A percentile compares a stretch with the other conserved stretches of the same genome.
Conservation (phyloP, 164 flowering plant genomes). For the Umbellularia californica region DNA sequence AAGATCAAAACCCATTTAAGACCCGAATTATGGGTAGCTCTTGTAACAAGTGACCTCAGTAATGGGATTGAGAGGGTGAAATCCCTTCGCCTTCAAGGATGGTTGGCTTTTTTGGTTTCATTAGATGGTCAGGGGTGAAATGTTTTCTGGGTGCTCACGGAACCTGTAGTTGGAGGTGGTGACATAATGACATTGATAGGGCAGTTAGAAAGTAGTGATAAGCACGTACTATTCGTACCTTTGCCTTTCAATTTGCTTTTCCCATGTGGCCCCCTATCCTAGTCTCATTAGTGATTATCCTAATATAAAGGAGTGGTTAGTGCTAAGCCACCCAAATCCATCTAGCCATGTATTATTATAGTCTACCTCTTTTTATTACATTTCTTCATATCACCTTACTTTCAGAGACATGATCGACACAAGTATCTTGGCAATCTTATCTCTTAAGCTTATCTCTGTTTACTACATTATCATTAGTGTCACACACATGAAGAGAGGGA, state of each 20-base stretch:
- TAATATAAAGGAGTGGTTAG: slow-evolving; percentile 4
- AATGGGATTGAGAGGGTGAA: too few species aligned
- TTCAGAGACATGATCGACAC: background rate
- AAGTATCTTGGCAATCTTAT: background rate
- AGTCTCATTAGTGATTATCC: background rate
- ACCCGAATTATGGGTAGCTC: too few species aligned
- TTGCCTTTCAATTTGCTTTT: slow-evolving; percentile 2
- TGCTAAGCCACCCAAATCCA: slow-evolving; percentile 18
- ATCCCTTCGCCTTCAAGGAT: background rate
- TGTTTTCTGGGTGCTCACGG: too few species aligned
- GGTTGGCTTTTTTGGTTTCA: background rate
- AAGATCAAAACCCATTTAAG: too few species aligned
- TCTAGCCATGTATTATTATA: slow-evolving; percentile 2
- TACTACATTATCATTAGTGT: background rate
- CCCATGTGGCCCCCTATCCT: slow-evolving; percentile 7
- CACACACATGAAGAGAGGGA: background rate
- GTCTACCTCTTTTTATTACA: background rate
- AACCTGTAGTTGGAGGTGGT: slow-evolving; percentile 16
- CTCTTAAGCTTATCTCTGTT: background rate
- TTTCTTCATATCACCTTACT: background rate
- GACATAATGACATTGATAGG: slow-evolving; percentile 7
- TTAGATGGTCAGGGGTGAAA: background rate
- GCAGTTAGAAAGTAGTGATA: slow-evolving; percentile 17
- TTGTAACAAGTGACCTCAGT: too few species aligned
- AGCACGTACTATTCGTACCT: slow-evolving; percentile 14